Percentiles rank a stretch among this genome's conserved stretches.
Conservation (phyloP, 257 asterid species). For the Nicotiana noctiflora region DNA sequence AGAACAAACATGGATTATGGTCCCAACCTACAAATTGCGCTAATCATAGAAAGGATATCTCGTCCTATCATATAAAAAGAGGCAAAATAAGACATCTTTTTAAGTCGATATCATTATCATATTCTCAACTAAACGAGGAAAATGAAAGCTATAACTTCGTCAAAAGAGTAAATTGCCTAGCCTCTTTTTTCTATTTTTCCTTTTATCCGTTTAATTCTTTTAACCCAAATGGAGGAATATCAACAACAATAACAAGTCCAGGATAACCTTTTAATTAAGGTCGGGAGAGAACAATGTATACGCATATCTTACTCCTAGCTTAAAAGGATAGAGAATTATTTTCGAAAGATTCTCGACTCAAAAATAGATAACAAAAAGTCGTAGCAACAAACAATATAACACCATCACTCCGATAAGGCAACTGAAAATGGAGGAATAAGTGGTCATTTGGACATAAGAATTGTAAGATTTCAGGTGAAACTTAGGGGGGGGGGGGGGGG, state of each 20-base stretch:
- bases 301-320: accelerated
- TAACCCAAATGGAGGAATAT: no score
- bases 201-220: background rate
- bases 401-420: no score
- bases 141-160: background rate
- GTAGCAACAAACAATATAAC: no score
- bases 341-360: no score
- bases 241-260: no score
- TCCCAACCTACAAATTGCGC: background rate
- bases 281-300: accelerated
- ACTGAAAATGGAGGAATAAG: no score
- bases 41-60: background rate
- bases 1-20: background rate
- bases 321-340: accelerated
- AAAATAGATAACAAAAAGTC: no score
- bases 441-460: no score
- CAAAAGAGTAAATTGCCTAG: background rate
- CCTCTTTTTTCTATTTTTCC: background rate
- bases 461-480: no score
- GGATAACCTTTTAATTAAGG: no score
- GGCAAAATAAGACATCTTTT: background rate
- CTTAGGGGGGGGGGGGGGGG: no score
- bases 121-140: background rate
- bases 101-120: background rate
- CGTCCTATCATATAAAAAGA: background rate